Base-by-base conservation (phyloP, 306 rosid species). In the Rosa lucieae region DNA sequence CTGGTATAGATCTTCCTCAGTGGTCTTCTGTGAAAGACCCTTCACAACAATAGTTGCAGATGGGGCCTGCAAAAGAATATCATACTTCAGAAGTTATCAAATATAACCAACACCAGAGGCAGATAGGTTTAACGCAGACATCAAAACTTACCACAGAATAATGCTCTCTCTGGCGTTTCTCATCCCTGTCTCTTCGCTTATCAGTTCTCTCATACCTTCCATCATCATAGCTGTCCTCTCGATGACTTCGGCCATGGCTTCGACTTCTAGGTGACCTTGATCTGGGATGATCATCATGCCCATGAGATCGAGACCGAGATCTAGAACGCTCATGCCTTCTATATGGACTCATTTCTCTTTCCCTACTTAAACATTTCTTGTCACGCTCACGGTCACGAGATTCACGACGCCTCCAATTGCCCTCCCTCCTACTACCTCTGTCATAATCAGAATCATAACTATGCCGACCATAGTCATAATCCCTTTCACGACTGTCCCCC, bases 381-480 rank as follows among this genome's bases (percentile, higher is more conserved):
- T 93, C 98, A 63, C 88, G 88, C 44, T 93, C 97, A 9, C 87
- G 89, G 18, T 93, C 95, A 47, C 84, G 92, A 9, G 99, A 95
- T 75, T 82, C 96, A 11, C 88, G 98, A 51, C 87, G 84, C 83
- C 93, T 91, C 97, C 91, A 84, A 85, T 59, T 90, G 51, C 91
- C 87, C 48, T 95, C 99, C 84, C 91, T 93, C 83, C 86, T 88
- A 74, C 86, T 84, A 75, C 94, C 84, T 87, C 91, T 87, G 48
- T 93, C 99, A 82, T 93, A 89, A 83, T 95, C 99, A 78, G 99
- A 95, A 90, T 93, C 97, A 85, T 95, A 92, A 85, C 99, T 90
- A 44, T 83, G 88, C 47, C 87, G 87, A 43, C 88, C 86, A 85
- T 87, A 83, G 81, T 93, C 94, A 75, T 90, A 82, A 82, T 93